Conservation (phyloP, 257 asterid genomes). For the Asclepias syriaca region DNA sequence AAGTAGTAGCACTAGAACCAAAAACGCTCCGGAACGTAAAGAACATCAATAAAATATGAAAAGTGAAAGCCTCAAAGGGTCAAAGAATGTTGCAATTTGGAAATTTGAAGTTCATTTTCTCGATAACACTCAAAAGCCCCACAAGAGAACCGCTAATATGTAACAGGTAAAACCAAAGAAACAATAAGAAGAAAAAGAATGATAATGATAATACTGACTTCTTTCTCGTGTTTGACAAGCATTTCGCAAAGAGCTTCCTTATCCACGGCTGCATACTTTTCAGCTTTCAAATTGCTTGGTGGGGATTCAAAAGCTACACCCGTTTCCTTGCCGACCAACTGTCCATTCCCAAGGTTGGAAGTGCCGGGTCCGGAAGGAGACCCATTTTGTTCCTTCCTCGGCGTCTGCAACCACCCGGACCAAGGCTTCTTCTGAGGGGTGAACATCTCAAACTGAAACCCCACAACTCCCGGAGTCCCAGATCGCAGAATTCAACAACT, state of each 20-base stretch:
- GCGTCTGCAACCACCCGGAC: slow-evolving; percentile 50
- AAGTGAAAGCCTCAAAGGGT: not conserved
- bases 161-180: not conserved
- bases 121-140: not conserved
- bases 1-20: not conserved
- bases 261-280: slow-evolving; percentile 42
- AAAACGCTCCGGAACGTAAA: not conserved
- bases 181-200: not conserved
- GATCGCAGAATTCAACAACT: slow-evolving; percentile 39
- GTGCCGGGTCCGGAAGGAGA: slow-evolving; percentile 41
- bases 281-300: slow-evolving; percentile 16
- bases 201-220: slow-evolving; percentile 39
- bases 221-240: slow-evolving; percentile 59
- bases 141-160: slow-evolving; percentile 6
- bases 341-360: slow-evolving; percentile 37
- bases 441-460: slow-evolving; percentile 39
- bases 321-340: slow-evolving; percentile 44
- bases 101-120: not conserved
- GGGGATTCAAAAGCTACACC: slow-evolving; percentile 28
- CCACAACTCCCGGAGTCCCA: slow-evolving; percentile 14
- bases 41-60: not conserved
- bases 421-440: slow-evolving; percentile 67
- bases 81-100: not conserved
- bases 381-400: slow-evolving; percentile 51
- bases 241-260: slow-evolving; percentile 44